Base-by-base conservation (phyloP, 495 filamentous ascomycete species). In the Xylaria cubensis region DNA sequence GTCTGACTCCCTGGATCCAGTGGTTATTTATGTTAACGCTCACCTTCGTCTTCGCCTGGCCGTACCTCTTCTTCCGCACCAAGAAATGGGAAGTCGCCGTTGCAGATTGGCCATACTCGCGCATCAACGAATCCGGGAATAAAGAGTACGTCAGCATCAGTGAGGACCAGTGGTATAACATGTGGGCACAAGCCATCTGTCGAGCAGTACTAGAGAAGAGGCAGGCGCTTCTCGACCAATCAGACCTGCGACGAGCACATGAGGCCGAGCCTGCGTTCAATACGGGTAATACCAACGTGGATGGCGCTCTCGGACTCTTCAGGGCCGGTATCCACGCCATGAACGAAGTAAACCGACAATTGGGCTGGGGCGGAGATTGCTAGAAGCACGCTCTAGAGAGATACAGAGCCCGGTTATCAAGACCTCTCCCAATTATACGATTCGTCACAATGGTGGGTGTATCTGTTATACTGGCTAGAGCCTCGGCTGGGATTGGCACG, bases 11-110 rank as follows among this genome's bases (percentile, higher is more conserved):
- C 13, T 92, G 87, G 85, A 83, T 90, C 36, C 75, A 82, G 12
- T 89, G 84, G 85, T 29, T 92, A 46, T 91, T 90, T 79, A 87
- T 85, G 74, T 75, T 90, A 15, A 88, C 86, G 3, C 86, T 92
- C 66, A 77, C 90, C 53, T 90, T 89, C 82, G 74, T 92, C 46
- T 84, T 92, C 75, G 79, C 84, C 21, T 92, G 90, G 90, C 90
- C 90, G 19, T 83, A 87, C 56, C 80, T 92, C 39, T 90, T 86
- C 82, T 85, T 91, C 74, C 75, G 84, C 8, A 92, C 90, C 17
- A 86, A 86, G 74, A 80, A 84, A n/a, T 92, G 87, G 75, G 84
- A 88, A 69, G 88, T 92, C 4, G 86, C 85, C 3, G 76, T 82
- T 32, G 83, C 82, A 0, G 82, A 88, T 4, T 92, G 87, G 87